phyloP scores from a whole-genome alignment of 495 filamentous ascomycete genomes.

The Glonium stellatum region DNA sequence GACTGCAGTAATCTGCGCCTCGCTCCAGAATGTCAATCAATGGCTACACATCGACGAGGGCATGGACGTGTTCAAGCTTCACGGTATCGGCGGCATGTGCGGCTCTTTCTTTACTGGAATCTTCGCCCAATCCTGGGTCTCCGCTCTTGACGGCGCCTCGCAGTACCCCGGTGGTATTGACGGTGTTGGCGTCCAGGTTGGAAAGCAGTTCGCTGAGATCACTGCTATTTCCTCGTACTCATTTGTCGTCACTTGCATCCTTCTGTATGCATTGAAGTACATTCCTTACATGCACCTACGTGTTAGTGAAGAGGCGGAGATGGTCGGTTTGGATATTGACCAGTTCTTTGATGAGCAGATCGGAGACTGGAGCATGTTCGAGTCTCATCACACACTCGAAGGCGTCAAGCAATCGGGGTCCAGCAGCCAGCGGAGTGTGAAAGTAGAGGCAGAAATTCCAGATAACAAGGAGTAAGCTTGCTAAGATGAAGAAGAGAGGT shows the following conservation, averaged over 20 bases:
- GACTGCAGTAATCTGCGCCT: conserved; percentile 47
- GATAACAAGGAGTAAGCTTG: neutral
- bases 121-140: conserved; percentile 45
- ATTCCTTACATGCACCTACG: conserved; percentile 54
- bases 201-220: conserved; percentile 54
- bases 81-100: conserved; percentile 55
- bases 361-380: conserved; percentile 36
- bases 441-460: neutral
- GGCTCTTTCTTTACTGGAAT: conserved; percentile 57
- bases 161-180: conserved; percentile 48
- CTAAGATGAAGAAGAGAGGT: neutral
- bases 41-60: conserved; percentile 56
- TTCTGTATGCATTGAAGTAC: conserved; percentile 51
- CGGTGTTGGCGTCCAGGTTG: conserved; percentile 53
- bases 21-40: conserved; percentile 48
- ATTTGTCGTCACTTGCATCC: conserved; percentile 47
- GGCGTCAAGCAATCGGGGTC: conserved; percentile 2
- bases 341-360: conserved; percentile 58
- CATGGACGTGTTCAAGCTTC: conserved; percentile 58
- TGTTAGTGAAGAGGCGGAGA: conserved; percentile 50
- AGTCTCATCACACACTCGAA: conserved; percentile 13
- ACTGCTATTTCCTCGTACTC: conserved; percentile 50
- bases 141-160: conserved; percentile 43
- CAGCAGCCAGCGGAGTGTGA: neutral
- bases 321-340: conserved; percentile 49